These are phyloP conservation scores for Circinella umbellata DNA, from an alignment of 371 early-diverging fungal genomes.

Conservation along the genomic window DNA sequence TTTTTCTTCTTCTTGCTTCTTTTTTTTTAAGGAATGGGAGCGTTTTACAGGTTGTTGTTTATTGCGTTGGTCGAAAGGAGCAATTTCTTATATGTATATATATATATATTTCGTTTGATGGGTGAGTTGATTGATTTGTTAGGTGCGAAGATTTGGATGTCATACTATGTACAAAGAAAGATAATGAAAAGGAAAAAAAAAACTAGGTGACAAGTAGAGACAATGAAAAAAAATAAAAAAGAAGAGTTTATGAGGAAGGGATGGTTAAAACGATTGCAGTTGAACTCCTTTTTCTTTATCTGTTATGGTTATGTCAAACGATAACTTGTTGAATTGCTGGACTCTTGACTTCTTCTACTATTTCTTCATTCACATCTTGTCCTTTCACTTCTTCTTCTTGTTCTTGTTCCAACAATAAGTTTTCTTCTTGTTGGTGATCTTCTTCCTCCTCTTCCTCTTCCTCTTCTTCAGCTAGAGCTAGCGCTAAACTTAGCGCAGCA, in stretches of 20 bases:
- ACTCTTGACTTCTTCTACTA: not conserved
- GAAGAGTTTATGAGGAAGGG: not conserved
- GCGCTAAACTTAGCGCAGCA: slow-evolving; percentile 17
- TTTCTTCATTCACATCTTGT: not conserved
- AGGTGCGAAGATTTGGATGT: no score
- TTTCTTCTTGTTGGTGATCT: not conserved
- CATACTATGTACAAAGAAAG: no score
- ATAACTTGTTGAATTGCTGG: slow-evolving; percentile 12
- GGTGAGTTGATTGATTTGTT: no score
- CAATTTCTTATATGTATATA: not conserved
- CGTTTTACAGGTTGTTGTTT: no score
- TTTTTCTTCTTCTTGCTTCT: not conserved
- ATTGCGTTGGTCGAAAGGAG: no score
- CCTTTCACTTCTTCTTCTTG: slow-evolving; percentile 16
- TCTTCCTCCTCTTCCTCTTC: slow-evolving; percentile 10
- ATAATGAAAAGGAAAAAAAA: not conserved
- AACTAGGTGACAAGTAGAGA: not conserved
- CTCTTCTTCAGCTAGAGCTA: slow-evolving; percentile 11
- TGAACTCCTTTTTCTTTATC: not conserved
- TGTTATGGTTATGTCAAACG: not conserved
- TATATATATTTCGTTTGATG: not conserved
- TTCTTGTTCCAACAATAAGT: not conserved
- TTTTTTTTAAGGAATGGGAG: not conserved
- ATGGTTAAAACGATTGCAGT: not conserved
- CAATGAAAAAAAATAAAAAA: not conserved